Base-by-base conservation (phyloP, 192 early-diverging fungal species). In the Coemansia sp. region DNA sequence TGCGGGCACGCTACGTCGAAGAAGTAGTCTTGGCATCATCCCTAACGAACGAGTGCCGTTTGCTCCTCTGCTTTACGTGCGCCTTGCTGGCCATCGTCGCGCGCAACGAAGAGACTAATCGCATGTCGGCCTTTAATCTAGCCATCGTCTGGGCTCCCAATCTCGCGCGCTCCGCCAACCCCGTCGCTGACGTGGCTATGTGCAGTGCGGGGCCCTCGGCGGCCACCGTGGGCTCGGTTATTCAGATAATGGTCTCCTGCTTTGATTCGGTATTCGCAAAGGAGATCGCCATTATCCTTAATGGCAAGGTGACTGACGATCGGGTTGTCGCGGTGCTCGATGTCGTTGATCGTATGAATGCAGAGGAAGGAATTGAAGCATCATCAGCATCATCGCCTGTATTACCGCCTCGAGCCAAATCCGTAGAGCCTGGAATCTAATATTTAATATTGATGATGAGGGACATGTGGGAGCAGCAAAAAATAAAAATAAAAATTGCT, bases 71-170 rank as follows among this genome's bases (percentile, higher is more conserved):
- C 64, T 73, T 57, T 36, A 57, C 64, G 7, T 67, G 54, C 21
- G 69, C 77, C 31, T 85, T 97, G 35, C 84, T 97, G 21, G 60
- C 73, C 46, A 68, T 85, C 37, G 88, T 97, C 37, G 87, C 92
- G 50, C 73, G 83, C 7, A 77, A 89, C 69, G 74, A 83, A n/a
- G 72, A 73, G 10, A 64, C 57, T 0, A 98, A 93, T 71, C 83
- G 87, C 37, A 98, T 98, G 96, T 91, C 89, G 9, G 59, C 91
- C 4, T 80, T 87, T 56, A 98, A 94, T 65, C 74, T 98, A 63
- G 91, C 93, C 0, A 84, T 95, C 29, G 91, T 96, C 13, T 93
- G 93, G 85, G 83, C 93, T 5, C 94, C 94, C 8, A 98, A 95
- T 64, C 75, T 98, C 63, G 87, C 94, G 19, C 78, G 75, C 29